phyloP scores from a whole-genome alignment of 345 rosid species.

The Bretschneidera sinensis region DNA sequence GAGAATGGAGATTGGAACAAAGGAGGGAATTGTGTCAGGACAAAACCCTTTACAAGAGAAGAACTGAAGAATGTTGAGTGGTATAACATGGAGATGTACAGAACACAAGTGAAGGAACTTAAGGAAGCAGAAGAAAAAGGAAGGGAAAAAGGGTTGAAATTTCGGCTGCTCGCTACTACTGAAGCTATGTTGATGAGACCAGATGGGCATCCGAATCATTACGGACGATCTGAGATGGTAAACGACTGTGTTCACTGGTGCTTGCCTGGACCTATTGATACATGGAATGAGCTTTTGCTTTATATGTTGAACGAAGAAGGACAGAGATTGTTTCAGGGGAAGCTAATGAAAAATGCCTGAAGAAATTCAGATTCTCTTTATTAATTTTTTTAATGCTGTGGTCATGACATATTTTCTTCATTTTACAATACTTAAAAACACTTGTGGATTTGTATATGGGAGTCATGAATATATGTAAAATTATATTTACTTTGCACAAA shows the following conservation, averaged over 20 bases:
- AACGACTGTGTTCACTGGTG: slow-evolving; percentile 88
- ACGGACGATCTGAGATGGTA: slow-evolving; percentile 25
- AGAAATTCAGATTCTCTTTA: background rate
- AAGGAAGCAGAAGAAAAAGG: slow-evolving; percentile 35
- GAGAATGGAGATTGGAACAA: slow-evolving; percentile 64
- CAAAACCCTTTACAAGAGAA: slow-evolving; percentile 34
- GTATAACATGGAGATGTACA: slow-evolving; percentile 35
- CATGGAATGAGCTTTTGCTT: slow-evolving; percentile 69
- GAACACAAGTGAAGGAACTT: slow-evolving; percentile 40
- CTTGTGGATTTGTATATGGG: too few relatives aligned
- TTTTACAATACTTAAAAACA: background rate
- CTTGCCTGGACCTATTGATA: slow-evolving; percentile 72
- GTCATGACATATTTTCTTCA: too few relatives aligned
- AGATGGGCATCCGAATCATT: slow-evolving; percentile 53
- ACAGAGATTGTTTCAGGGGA: background rate
- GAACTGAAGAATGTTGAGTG: slow-evolving; percentile 47
- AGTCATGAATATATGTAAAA: too few relatives aligned
- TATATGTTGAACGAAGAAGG: slow-evolving; percentile 41
- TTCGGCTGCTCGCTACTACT: slow-evolving; percentile 36
- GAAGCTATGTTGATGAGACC: slow-evolving; percentile 58
- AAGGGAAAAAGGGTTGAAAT: slow-evolving; percentile 24
- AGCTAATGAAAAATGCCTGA: slow-evolving; percentile 14
- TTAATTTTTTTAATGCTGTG: background rate
- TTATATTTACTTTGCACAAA: too few relatives aligned
- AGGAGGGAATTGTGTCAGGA: slow-evolving; percentile 56